phyloP scores from a whole-genome alignment of 129 eudicot species.

The Flaveria bidentis region DNA sequence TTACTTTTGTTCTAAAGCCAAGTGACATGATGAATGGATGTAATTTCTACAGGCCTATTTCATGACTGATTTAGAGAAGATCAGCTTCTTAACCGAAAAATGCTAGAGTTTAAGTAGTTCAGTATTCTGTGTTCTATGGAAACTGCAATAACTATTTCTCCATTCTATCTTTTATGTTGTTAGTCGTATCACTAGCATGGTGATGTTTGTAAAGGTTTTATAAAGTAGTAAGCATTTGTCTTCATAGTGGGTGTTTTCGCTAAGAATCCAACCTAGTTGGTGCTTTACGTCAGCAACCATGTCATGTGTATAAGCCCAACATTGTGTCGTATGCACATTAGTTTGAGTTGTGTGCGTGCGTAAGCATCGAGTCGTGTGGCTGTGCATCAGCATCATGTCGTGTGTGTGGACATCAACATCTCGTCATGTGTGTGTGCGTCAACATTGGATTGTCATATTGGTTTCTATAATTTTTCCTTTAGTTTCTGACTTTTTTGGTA shows the following conservation, averaged over 20 bases:
- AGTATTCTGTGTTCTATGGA: neutral
- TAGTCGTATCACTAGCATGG: slow-evolving; percentile 12
- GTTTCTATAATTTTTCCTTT: neutral
- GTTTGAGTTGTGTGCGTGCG: neutral
- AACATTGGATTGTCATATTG: neutral
- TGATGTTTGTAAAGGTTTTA: slow-evolving; percentile 23
- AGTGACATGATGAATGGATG: neutral
- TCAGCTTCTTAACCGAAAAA: neutral
- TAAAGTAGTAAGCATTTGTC: neutral
- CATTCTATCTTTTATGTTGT: neutral
- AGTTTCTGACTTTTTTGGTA: slow-evolving; percentile 17
- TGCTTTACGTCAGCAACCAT: slow-evolving; percentile 1
- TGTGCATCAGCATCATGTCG: neutral
- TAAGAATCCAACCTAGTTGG: slow-evolving; percentile 14
- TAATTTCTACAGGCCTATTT: neutral
- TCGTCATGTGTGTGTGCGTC: neutral
- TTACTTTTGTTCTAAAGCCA: too few species aligned
- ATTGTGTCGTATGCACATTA: neutral
- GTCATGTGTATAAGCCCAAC: neutral
- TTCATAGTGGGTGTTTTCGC: slow-evolving; percentile 18
- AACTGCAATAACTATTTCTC: neutral
- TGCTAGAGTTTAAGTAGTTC: neutral
- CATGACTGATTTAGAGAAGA: neutral
- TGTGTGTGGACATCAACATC: slow-evolving; percentile 3
- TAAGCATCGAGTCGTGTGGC: neutral